Conservation (phyloP, 441 rosid genomes). For the Erysimum cheiri region DNA sequence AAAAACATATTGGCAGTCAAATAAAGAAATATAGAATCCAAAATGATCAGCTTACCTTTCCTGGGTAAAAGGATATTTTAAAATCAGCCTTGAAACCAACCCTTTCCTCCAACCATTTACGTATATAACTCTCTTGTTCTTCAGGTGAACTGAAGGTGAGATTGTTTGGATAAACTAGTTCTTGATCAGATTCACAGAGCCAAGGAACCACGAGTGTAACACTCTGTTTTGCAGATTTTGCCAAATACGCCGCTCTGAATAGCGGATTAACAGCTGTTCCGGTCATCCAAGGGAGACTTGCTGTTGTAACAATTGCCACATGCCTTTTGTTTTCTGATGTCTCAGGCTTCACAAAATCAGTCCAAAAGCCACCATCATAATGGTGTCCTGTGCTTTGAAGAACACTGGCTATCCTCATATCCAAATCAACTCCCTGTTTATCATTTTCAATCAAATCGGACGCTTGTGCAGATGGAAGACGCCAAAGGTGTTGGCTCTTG, state of each 20-base stretch:
- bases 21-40: neutral
- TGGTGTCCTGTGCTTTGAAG: constrained; percentile 94
- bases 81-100: constrained; percentile 90
- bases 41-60: constrained; percentile 64
- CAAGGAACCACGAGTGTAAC: constrained; percentile 96
- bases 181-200: constrained; percentile 96
- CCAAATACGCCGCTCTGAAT: constrained; percentile 91
- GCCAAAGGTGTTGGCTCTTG: constrained; percentile 70
- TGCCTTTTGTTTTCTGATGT: constrained; percentile 70
- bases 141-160: constrained; percentile 90
- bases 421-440: constrained; percentile 69
- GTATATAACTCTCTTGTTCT: constrained; percentile 93
- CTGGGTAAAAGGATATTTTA: constrained; percentile 94
- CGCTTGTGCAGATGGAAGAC: constrained; percentile 64
- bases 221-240: constrained; percentile 79
- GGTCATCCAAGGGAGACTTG: constrained; percentile 99
- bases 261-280: constrained; percentile 99
- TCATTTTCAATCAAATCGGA: constrained; percentile 62
- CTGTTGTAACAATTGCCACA: constrained; percentile 95
- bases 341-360: constrained; percentile 63
- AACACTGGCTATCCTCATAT: constrained; percentile 88
- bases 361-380: constrained; percentile 92
- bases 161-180: constrained; percentile 84
- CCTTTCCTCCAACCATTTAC: constrained; percentile 94
- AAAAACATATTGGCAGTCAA: constrained; percentile 23